A percentile compares a stretch with the other conserved stretches of the same genome.
These are phyloP conservation scores for Fagopyrum tataricum DNA, from an alignment of 148 eudicot species.

Conservation along the genomic window DNA sequence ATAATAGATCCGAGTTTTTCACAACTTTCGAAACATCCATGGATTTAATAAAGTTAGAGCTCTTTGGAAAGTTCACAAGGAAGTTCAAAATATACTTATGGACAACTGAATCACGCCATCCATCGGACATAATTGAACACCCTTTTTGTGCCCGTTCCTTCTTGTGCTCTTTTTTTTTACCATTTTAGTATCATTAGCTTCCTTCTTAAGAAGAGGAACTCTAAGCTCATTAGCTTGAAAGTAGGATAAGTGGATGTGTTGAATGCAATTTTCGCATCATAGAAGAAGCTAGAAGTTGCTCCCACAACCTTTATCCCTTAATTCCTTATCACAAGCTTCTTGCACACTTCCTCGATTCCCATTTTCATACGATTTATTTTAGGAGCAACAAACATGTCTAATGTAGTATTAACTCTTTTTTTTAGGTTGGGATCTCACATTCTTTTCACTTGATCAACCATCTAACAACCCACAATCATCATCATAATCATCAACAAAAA, in stretches of 20 bases:
- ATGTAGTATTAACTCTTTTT: too few species aligned
- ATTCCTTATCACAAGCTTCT: background rate
- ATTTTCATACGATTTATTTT: too few species aligned
- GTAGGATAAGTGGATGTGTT: background rate
- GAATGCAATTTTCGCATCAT: background rate
- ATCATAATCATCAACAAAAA: too few species aligned
- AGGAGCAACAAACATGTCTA: too few species aligned
- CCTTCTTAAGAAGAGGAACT: conserved; percentile 15
- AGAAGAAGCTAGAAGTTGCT: background rate
- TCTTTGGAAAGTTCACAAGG: conserved; percentile 8
- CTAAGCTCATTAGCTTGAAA: conserved; percentile 8
- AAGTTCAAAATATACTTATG: conserved; percentile 14
- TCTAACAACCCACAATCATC: too few species aligned
- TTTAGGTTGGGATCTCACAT: too few species aligned
- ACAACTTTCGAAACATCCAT: conserved; percentile 16
- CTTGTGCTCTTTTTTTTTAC: too few species aligned
- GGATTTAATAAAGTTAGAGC: conserved; percentile 11
- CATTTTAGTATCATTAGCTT: conserved; percentile 5
- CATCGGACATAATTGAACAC: background rate
- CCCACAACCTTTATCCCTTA: background rate
- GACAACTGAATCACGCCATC: conserved; percentile 15
- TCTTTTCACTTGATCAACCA: too few species aligned
- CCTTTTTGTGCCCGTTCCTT: background rate
- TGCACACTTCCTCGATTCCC: background rate
- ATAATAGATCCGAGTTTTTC: conserved; percentile 8